Percentiles rank a stretch among this genome's conserved stretches.
phyloP scores from a whole-genome alignment of 1,284 basidiomycete genomes.

The Apiotrichum akiyoshidainum region DNA sequence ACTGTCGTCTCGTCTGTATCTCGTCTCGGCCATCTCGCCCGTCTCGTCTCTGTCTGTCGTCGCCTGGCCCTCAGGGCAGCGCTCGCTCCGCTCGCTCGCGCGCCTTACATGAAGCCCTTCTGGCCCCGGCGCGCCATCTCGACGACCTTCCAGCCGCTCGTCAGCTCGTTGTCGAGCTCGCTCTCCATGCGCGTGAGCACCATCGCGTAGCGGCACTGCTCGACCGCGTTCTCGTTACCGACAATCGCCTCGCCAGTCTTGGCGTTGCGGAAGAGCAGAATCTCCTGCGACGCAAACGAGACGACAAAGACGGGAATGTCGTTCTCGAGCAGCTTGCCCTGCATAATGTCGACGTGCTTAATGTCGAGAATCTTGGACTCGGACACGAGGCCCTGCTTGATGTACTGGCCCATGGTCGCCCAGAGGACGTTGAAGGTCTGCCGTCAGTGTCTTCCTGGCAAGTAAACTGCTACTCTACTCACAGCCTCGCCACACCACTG shows the following conservation, averaged over 20 bases:
- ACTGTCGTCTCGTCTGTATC: no score
- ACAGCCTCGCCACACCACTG: constrained; percentile 97
- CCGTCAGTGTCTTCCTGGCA: not conserved
- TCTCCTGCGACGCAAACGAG: constrained; percentile 89
- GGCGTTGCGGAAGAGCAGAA: constrained; percentile 84
- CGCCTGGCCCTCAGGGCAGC: not conserved
- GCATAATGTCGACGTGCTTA: constrained; percentile 78
- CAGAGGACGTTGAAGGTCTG: constrained; percentile 95
- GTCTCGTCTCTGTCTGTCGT: not conserved
- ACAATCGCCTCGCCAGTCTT: constrained; percentile 80
- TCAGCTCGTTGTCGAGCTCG: constrained; percentile 84
- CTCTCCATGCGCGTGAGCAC: constrained; percentile 83
- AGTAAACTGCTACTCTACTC: constrained; percentile 51
- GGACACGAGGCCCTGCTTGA: constrained; percentile 81
- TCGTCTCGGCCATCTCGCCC: no score
- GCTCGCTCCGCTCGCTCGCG: not conserved
- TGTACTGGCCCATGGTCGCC: constrained; percentile 94
- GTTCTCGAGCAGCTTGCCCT: constrained; percentile 83
- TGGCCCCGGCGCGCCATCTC: constrained; percentile 55
- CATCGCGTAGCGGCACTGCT: constrained; percentile 89
- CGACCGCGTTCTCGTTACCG: constrained; percentile 83
- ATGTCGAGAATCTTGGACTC: constrained; percentile 92
- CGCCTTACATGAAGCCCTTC: constrained; percentile 24
- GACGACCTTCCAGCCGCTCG: constrained; percentile 96
- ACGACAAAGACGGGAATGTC: constrained; percentile 87